A percentile compares a stretch with the other conserved stretches of the same genome.
phyloP scores from a whole-genome alignment of 345 rosid species.

The Citropsis articulata region DNA sequence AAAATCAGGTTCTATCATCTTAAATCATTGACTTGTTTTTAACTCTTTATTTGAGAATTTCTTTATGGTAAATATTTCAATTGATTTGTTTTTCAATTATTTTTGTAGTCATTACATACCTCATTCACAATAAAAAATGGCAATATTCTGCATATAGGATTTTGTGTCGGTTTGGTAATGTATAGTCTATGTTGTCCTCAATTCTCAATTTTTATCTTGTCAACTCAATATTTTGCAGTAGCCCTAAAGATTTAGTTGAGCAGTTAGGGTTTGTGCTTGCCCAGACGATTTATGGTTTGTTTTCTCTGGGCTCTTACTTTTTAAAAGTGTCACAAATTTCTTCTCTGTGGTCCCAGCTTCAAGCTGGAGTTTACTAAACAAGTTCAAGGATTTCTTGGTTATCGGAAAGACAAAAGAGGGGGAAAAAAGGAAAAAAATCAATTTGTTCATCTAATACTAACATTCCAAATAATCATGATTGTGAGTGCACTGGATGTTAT shows the following conservation, averaged over 20 bases:
- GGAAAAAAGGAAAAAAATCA: neutral
- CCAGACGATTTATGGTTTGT: neutral
- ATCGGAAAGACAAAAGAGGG: neutral
- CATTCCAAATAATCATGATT: neutral
- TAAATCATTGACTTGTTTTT: neutral
- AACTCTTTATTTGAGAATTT: neutral
- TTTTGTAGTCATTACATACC: neutral
- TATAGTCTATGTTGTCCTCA: neutral
- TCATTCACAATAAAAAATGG: neutral
- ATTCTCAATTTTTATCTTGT: neutral
- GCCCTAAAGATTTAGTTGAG: neutral
- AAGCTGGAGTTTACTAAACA: neutral
- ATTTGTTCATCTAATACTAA: neutral
- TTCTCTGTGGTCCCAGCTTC: neutral
- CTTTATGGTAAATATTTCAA: neutral
- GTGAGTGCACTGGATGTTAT: neutral
- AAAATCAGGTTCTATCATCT: conserved; percentile 65
- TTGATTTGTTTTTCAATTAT: neutral
- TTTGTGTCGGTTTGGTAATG: neutral
- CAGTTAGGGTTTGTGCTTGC: neutral
- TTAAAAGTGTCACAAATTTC: neutral
- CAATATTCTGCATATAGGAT: neutral
- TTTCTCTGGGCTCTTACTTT: neutral
- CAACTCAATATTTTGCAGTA: neutral
- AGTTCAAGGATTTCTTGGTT: neutral